Evolutionary conservation across 2,329 filamentous ascomycete genomes (phyloP), one percentile per base, ranked within the genome.

Genomic region (Claviceps maximensis): DNA sequence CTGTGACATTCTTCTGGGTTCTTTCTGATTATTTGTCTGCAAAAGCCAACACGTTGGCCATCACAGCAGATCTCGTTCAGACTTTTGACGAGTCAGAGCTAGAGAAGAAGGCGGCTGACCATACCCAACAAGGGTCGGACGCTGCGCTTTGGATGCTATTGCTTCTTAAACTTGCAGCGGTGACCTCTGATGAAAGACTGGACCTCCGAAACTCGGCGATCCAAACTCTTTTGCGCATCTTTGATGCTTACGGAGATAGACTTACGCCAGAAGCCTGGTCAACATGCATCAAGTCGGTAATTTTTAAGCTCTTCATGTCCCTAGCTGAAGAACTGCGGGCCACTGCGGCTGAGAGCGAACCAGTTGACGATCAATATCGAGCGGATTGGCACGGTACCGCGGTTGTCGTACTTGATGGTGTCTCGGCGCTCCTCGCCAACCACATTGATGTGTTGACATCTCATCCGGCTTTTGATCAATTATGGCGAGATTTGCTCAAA

Each of bases 1-100:
- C 90, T 1, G 87, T 95, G 9, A 95, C 91, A 0, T 93, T 95
- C 63, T 95, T 95, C 66, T 96, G 90, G 89, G 90, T 91, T 52
- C 79, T 96, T 8, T 95, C 91, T 0, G 90, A 96, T 66, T 93
- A 90, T 58, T 74, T 97, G 4, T 83, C 80, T 1, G 71, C 75
- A 3, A 80, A 78, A 58, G 80, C 75, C 52, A 74, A 73, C 54
- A 73, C 76, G 0, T 76, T 84, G 46, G 74, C 76, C 1, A 78
- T 84, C 33, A 82, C 76, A 0, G 71, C 76, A 45, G 73, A 75
- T 50, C 72, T 83, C 55, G 73, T 83, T 53, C 68, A 73, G 46
- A 71, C 75, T 56, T 62, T 75, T 55, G 70, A 80, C 60, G 61
- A 61, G 12, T 58, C 67, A 5, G 82, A 85, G 52, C 69, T 81